Base-by-base conservation (phyloP, 441 rosid species). In the Populus hybrid region DNA sequence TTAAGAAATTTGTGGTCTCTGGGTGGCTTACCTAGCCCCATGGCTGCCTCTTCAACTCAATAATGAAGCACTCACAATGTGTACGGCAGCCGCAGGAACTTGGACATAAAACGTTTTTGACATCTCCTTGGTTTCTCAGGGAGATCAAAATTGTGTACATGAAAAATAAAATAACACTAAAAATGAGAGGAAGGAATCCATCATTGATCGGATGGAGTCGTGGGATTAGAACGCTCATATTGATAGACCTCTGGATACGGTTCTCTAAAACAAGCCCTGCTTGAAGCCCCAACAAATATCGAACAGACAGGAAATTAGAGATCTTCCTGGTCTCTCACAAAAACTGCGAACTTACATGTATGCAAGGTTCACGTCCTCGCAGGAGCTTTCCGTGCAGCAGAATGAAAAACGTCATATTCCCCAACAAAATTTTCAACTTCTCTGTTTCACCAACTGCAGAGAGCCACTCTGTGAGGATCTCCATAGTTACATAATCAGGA, bases 381-480 rank as follows among this genome's bases (percentile, higher is more conserved):
- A 57, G 65, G 65, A 69, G 69, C 54, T 40, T 30, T 61, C 77
- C 69, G 73, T 69, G 82, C 73, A 28, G 76, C 28, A 16, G 78
- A 67, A 76, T 76, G 72, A 66, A 84, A 85, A 78, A 82, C 82
- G 32, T 73, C 64, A 26, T 74, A 73, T 77, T 90, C 90, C 83
- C 77, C 80, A 67, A 84, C 79, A 77, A 91, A 92, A 24, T 76
- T 81, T 79, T 86, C 24, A 93, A 81, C 70, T 83, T 92, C 63
- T 85, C 87, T 10, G 72, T 77, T 81, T 91, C 89, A 79, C 90
- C 92, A 54, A 81, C 88, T 18, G 76, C 88, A 12, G 89, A 76
- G 50, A 93, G 89, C 92, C 97, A 87, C 73, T 90, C 91, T 32
- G 90, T 87, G 50, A 92, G 87, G 77, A 91, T 86, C 85, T 90